Base-by-base conservation (phyloP, 768 basidiomycete species). In the Lanmaoa pseudosensibilis region DNA sequence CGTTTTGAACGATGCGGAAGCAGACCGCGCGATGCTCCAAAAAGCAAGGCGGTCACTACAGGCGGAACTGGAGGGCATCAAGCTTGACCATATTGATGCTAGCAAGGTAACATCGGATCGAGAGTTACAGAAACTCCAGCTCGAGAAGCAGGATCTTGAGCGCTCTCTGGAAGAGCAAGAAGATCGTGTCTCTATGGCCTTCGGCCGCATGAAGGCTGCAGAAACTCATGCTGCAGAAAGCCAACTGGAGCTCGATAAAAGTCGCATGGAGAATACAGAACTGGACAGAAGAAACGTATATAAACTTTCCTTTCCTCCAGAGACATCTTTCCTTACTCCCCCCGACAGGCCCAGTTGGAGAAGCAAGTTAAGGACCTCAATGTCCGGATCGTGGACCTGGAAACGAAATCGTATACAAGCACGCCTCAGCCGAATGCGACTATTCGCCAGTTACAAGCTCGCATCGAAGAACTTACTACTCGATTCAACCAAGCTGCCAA, bases 331-430 rank as follows among this genome's bases (percentile, higher is more conserved):
- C 27, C 49, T 60, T 30, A 61, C 43, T 39, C 5, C 5, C 2
- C 12, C 27, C 16, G 32, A 30, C 56, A 94, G 92, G 90, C 89
- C 12, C 83, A 79, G 59, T 77, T 94, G 18, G 91, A 94, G 75
- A 93, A 91, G 66, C 88, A 91, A 66, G 78, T 89, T 66, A 92
- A 92, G 66, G 92, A 93, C 50, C 74, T 93, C 33, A 91, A 92
- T 58, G 81, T 91, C 40, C 87, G 86, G 39, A 84, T 94, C 53
- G 84, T 90, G 10, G 92, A 93, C 65, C 78, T 93, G 18, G 91
- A 92, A 69, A 90, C 91, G 1, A 88, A 79, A 65, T 86, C 90
- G 5, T 85, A 91, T 59, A 71, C 83, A 12, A 87, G 74, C 61
- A 79, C 82, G n/a, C 82, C 86, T 15, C 80, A 86, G 36, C 78